Base-by-base conservation (phyloP, 1,139 yeast genomes). In the Diutina ranongensis region DNA sequence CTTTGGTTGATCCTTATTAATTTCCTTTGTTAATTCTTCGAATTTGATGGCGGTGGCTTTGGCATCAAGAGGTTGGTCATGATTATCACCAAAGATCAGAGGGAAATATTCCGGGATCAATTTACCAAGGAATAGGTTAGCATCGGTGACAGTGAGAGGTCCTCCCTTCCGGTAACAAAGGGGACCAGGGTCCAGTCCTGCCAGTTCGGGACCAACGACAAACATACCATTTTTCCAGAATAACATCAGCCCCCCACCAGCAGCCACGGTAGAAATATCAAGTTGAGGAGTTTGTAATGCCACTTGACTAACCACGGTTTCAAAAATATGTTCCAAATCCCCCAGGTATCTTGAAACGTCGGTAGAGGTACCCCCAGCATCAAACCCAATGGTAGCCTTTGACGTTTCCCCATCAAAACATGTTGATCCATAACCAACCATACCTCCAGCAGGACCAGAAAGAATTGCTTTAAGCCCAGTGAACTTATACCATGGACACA, bases 361-460 rank as follows among this genome's bases (percentile, higher is more conserved):
- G 0, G 80, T 75, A 1, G 79, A 73, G 3, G 80, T 75, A 31
- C 80, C 80, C 22, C 80, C 80, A 80, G 75, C 75, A 57, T 75
- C 80, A 51, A 76, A 76, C 0, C 80, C 80, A 35, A 75, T 65
- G 18, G 72, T 65, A 0, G 80, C 78, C 71, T 64, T 49, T 3
- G 60, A 57, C 45, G 65, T 61, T 12, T 62, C 55, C 4, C 60
- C 56, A 51, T 74, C 70, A 51, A 62, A 74, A 12, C 76, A 65
- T 0, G 80, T 75, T 46, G 62, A 62, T 1, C 78, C 74, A 46
- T 69, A 70, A 9, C 80, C 80, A 10, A 75, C 79, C 10, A 76
- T 80, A 22, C 80, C 80, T 28, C 81, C 80, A 31, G 80, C 80
- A 15, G 80, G 80, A 4, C 80, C 80, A 1, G 78, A 72, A 16